Evolutionary conservation across 2,329 filamentous ascomycete species (phyloP), one percentile per base, ranked within the genome.

Genomic region (Ambrosiella xylebori): DNA sequence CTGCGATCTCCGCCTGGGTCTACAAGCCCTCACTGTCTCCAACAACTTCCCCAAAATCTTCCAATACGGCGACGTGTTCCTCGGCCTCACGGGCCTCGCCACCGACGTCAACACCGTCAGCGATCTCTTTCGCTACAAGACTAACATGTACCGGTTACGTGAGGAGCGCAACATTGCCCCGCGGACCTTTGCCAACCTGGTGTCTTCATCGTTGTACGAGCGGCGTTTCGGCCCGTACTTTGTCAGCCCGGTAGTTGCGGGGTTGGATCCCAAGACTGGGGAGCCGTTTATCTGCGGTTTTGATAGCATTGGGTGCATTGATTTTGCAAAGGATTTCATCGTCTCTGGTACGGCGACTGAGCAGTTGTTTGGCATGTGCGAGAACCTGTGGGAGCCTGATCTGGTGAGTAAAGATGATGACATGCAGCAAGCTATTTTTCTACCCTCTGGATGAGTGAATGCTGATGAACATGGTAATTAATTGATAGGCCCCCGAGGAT

Each of bases 21-120:
- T 97, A 69, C 93, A 98, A 76, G 81, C 93, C 68, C 80, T 98
- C 69, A 98, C 93, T 63, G 87, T 98, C 61, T 96, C 89, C 71
- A 98, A 98, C 84, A 93, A 97, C 84, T 97, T 97, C 79, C 93
- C 93, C 76, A 98, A 98, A 79, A 88, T 98, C 78, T 97, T 97
- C 82, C 83, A 85, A 72, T 97, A 95, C 79, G 89, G 88, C 68
- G 88, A 91, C 68, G 88, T 93, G 66, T 96, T 94, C 74, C 86
- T 98, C 40, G 93, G 93, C 59, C 83, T 98, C 61, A 97, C 93
- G 3, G 93, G 93, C 58, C 86, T 98, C 56, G 93, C 93, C 61
- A 98, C 93, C 65, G 93, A 98, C 71, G 89, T 98, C 63, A 81
- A 81, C 63, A 97, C 91, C 65, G 91, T 98, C 65, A 86, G 85